Base-by-base conservation (phyloP, 805 yeast genomes). In the Saccharomycopsis sp. region DNA sequence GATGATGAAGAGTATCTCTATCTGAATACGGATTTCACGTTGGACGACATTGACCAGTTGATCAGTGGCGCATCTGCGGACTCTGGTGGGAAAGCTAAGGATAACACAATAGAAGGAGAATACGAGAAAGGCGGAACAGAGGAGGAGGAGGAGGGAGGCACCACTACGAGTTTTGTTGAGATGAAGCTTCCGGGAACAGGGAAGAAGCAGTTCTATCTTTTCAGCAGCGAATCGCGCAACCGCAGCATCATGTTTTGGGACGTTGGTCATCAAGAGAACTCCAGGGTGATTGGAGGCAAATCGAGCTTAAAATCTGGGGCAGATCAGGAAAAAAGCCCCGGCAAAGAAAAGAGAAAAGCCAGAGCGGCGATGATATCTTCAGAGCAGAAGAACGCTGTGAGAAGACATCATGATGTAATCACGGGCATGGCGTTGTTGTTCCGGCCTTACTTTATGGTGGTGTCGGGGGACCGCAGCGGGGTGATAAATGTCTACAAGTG, bases 391-490 rank as follows among this genome's bases (percentile, higher is more conserved):
- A 67, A 61, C 21, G 38, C 63, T 15, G 60, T 67, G 36, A 60
- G 63, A 37, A 63, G 62, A 32, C 80, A 75, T 44, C 67, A 63
- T 29, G 83, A 78, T 42, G 50, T 61, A 2, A 66, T 80, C 27
- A 65, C 65, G 2, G 78, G 63, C 30, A 58, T 78, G 3, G 67
- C 65, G 0, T 52, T 71, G 13, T 55, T 75, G 12, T 48, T 60
- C 12, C 53, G 57, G 7, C 85, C 85, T 0, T 70, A 68, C 43
- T 73, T 71, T 30, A 69, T 82, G 75, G 55, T 82, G 2, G 60
- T 83, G 3, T 66, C 81, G 2, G 85, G 63, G 2, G 94, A 83
- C 50, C 61, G 85, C 42, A 67, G 73, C 31, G 94, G 94, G 0
- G 63, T 61, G 2, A 63, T 84, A 23, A 75, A 75, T 53, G 70